Percentiles rank a stretch among this genome's conserved stretches.
These are phyloP conservation scores for Mycena olivaceomarginata DNA, from an alignment of 768 basidiomycete species.

Conservation along the genomic window DNA sequence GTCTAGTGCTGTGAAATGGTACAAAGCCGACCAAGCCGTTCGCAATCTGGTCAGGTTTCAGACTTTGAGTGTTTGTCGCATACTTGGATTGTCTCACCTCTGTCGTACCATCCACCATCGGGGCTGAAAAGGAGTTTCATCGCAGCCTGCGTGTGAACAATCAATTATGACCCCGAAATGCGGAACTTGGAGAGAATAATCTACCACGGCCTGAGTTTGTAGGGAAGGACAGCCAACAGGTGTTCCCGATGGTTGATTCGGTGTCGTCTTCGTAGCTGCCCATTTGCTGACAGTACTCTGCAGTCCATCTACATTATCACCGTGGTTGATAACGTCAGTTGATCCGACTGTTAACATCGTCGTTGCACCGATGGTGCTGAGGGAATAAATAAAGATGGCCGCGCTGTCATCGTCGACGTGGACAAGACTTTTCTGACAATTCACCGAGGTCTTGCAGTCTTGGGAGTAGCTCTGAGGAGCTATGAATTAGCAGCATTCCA, in stretches of 20 bases:
- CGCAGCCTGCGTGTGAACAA: slow-evolving; percentile 17
- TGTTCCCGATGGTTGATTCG: slow-evolving; percentile 16
- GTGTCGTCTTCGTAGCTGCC: slow-evolving; percentile 32
- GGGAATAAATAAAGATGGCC: slow-evolving; percentile 56
- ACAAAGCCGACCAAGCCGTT: slow-evolving; percentile 16
- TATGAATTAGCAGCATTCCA: slow-evolving; percentile 6
- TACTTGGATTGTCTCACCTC: slow-evolving; percentile 16
- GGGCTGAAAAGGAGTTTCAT: slow-evolving; percentile 26
- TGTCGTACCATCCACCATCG: slow-evolving; percentile 27
- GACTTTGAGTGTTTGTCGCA: neutral
- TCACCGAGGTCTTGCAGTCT: slow-evolving; percentile 53
- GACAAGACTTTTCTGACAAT: slow-evolving; percentile 62
- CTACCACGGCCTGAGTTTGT: slow-evolving; percentile 22
- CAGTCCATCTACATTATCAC: slow-evolving; percentile 58
- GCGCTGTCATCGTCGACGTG: slow-evolving; percentile 57
- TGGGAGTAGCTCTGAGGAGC: slow-evolving; percentile 57
- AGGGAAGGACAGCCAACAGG: slow-evolving; percentile 25
- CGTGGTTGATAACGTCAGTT: slow-evolving; percentile 53
- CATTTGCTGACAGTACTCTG: slow-evolving; percentile 52
- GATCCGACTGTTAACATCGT: slow-evolving; percentile 57
- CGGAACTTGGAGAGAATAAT: neutral
- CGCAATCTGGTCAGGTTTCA: slow-evolving; percentile 26
- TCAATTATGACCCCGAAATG: slow-evolving; percentile 7
- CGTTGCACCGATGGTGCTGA: slow-evolving; percentile 62
- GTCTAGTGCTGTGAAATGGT: neutral